Evolutionary conservation across 164 flowering plant genomes (phyloP).

Genomic region (Malania oleifera): DNA sequence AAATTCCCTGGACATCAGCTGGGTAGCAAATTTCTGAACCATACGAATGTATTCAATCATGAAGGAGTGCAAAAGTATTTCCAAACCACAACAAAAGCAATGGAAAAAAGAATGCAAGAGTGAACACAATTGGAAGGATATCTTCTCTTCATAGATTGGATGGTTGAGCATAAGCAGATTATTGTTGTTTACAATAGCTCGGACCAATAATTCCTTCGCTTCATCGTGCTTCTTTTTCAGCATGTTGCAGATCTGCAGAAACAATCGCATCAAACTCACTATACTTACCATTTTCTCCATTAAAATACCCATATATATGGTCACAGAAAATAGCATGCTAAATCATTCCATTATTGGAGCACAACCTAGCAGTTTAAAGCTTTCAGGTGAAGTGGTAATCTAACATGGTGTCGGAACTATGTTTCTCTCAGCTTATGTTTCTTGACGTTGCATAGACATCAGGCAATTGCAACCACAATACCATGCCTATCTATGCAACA

Average conservation of each 20-base stretch:
- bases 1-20: slow-evolving; percentile 32
- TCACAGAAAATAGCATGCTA: neutral
- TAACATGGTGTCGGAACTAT: too few species aligned
- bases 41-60: slow-evolving; percentile 37
- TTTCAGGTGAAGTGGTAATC: too few species aligned
- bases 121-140: slow-evolving; percentile 52
- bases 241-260: slow-evolving; percentile 73
- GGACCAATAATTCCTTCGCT: slow-evolving; percentile 80
- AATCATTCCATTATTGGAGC: too few species aligned
- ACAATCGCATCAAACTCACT: slow-evolving; percentile 5
- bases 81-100: neutral
- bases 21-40: slow-evolving; percentile 47
- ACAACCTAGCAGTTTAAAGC: neutral
- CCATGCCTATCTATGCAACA: too few species aligned
- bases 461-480: too few species aligned
- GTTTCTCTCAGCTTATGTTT: too few species aligned
- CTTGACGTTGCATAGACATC: too few species aligned
- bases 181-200: slow-evolving; percentile 83
- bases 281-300: neutral
- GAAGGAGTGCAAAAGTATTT: slow-evolving; percentile 27
- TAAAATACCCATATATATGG: neutral
- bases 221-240: slow-evolving; percentile 90
- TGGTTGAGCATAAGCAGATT: slow-evolving; percentile 77
- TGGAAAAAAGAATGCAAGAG: neutral
- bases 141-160: slow-evolving; percentile 66